Evolutionary conservation across 2,329 filamentous ascomycete genomes (phyloP).

Genomic region (Endocalyx cinctus): DNA sequence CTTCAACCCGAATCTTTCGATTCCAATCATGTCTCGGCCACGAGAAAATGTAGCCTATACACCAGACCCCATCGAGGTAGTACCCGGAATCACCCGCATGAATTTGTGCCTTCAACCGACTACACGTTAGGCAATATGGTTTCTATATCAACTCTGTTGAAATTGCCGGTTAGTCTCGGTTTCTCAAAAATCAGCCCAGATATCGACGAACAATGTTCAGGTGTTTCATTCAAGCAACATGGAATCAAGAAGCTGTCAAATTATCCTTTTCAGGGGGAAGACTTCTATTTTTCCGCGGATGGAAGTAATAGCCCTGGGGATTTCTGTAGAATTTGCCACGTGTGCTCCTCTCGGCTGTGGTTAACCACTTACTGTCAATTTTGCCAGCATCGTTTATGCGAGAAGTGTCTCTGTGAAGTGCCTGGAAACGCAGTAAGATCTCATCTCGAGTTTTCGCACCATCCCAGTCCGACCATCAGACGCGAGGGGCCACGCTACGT

Average conservation of each 20-base stretch:
- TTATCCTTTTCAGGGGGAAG: slow-evolving; percentile 41
- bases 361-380: slow-evolving; percentile 37
- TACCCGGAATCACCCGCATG: too few species aligned
- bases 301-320: slow-evolving; percentile 25
- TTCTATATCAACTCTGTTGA: too few species aligned
- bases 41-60: too few species aligned
- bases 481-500: slow-evolving; percentile 10
- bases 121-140: too few species aligned
- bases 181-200: too few species aligned
- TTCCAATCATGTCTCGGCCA: too few species aligned
- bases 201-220: slow-evolving; percentile 41
- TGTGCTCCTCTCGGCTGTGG: slow-evolving; percentile 40
- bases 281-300: slow-evolving; percentile 24
- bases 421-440: slow-evolving; percentile 16
- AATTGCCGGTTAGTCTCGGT: too few species aligned
- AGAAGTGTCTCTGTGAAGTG: slow-evolving; percentile 38
- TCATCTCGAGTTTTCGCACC: slow-evolving; percentile 17
- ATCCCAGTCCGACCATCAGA: slow-evolving; percentile 10
- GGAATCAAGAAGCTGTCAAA: slow-evolving; percentile 41
- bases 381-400: slow-evolving; percentile 49
- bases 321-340: slow-evolving; percentile 40
- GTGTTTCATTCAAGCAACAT: slow-evolving; percentile 43
- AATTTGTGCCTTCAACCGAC: too few species aligned
- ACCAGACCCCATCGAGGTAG: too few species aligned
- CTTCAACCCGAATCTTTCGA: too few species aligned